Evolutionary conservation across 2,329 filamentous ascomycete genomes (phyloP), one percentile per base, ranked within the genome.

Genomic region (Pochonia chlamydosporia): DNA sequence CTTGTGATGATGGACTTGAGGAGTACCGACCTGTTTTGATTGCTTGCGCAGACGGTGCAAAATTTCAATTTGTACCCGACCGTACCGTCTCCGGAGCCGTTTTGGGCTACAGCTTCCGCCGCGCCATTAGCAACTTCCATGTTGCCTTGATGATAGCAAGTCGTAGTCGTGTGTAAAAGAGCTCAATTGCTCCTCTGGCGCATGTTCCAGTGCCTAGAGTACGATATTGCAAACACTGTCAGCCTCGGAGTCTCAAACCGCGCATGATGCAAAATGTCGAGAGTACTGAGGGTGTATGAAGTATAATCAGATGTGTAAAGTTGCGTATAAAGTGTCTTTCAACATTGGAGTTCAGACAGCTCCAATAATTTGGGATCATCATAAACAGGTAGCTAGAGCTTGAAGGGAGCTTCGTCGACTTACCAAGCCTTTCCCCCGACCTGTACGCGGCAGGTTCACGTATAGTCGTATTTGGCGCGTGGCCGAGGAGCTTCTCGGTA

Each of bases 1-100:
- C 20, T 39, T 14, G 6, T 13, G n/a, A 18, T 9, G 16, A 11
- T 21, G 7, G 18, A n/a, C 18, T 39, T 26, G 20, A 6, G n/a
- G 31, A 46, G 18, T 42, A 60, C 76, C 53, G 75, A 95, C 82
- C 93, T 84, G 63, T 99, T 99, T 67, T 99, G 90, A 61, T 99
- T 99, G 61, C 90, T 96, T 7, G 93, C 93, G 69, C 93, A 99
- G n/a, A 99, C 92, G 3, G 93, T 97, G 74, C 91, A 96, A 69
- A 97, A 96, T 63, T 88, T 95, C 52, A 99, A 79, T 69, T 93
- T 96, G 76, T 84, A 96, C 44, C 76, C 80, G n/a, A 72, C 72
- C 23, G 73, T 68, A 16, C 74, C 73, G 37, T 78, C 73, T 13
- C 72, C 67, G 23, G 72, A 68, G 46, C 71, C 71, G 48, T 75